Conservation (phyloP, 83 land plant species). For the Picea abies region DNA sequence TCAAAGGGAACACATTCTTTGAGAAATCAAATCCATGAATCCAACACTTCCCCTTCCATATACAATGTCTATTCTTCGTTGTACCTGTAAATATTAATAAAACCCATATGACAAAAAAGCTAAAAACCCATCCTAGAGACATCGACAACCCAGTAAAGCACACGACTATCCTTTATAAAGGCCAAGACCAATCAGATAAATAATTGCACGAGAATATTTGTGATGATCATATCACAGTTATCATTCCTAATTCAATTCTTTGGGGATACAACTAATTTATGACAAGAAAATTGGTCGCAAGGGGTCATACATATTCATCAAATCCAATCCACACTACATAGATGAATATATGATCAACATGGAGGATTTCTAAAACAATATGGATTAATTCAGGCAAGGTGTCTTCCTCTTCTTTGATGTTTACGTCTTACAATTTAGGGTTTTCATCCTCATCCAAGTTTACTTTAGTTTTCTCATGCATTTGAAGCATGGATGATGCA, state of each 20-base stretch:
- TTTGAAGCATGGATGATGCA: background rate
- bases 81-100: conserved; percentile 35
- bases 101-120: background rate
- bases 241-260: background rate
- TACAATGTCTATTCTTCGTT: conserved; percentile 51
- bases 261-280: too few species aligned
- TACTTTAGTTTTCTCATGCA: background rate
- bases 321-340: background rate
- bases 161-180: too few species aligned
- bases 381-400: background rate
- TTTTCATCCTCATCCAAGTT: background rate
- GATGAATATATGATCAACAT: background rate
- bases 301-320: too few species aligned
- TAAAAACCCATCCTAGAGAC: too few species aligned
- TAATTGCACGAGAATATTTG: background rate
- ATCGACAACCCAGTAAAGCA: too few species aligned
- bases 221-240: background rate
- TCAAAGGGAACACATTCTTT: too few species aligned
- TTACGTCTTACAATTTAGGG: background rate
- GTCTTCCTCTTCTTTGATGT: background rate
- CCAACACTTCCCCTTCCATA: conserved; percentile 78
- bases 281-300: too few species aligned
- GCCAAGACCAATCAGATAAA: too few species aligned
- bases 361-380: background rate
- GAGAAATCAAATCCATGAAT: conserved; percentile 64